These are phyloP conservation scores for Hymenochaete sp. DNA, from an alignment of 1,284 basidiomycete species.

Conservation along the genomic window DNA sequence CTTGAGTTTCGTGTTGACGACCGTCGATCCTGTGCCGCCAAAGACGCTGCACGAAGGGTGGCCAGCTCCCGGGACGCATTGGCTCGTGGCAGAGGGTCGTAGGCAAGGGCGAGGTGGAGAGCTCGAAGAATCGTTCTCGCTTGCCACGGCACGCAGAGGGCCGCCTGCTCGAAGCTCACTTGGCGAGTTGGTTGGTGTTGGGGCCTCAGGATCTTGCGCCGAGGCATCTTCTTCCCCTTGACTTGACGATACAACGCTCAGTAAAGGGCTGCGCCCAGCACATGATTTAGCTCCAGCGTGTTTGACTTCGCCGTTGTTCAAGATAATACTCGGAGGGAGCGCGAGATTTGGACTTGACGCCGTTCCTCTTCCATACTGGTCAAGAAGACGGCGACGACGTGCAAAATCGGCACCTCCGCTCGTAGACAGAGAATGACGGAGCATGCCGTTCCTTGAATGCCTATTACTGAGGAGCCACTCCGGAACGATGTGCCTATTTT, in stretches of 20 bases:
- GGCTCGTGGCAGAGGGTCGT: constrained; percentile 5
- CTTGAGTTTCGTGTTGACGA: constrained; percentile 86
- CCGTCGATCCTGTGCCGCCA: constrained; percentile 83
- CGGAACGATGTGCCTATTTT: constrained; percentile 93
- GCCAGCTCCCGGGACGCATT: constrained; percentile 16
- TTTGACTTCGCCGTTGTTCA: background rate
- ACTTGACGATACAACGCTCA: constrained; percentile 31
- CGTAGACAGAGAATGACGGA: constrained; percentile 38
- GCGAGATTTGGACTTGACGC: constrained; percentile 59
- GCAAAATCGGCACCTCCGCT: constrained; percentile 19
- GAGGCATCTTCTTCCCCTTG: constrained; percentile 5
- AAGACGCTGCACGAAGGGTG: constrained; percentile 39
- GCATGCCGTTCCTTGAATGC: constrained; percentile 37
- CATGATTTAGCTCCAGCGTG: background rate
- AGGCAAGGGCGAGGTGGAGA: constrained; percentile 4
- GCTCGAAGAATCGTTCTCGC: constrained; percentile 1
- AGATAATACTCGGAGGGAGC: constrained; percentile 15
- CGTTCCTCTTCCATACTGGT: constrained; percentile 28
- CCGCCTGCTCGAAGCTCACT: constrained; percentile 22
- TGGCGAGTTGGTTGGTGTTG: constrained; percentile 37
- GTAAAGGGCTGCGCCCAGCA: constrained; percentile 33
- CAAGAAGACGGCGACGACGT: constrained; percentile 20
- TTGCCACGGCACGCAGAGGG: constrained; percentile 10
- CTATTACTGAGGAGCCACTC: constrained; percentile 76
- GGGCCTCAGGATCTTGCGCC: constrained; percentile 31